These are phyloP conservation scores for Sambucus nigra DNA, from an alignment of 129 eudicot species.

Conservation along the genomic window DNA sequence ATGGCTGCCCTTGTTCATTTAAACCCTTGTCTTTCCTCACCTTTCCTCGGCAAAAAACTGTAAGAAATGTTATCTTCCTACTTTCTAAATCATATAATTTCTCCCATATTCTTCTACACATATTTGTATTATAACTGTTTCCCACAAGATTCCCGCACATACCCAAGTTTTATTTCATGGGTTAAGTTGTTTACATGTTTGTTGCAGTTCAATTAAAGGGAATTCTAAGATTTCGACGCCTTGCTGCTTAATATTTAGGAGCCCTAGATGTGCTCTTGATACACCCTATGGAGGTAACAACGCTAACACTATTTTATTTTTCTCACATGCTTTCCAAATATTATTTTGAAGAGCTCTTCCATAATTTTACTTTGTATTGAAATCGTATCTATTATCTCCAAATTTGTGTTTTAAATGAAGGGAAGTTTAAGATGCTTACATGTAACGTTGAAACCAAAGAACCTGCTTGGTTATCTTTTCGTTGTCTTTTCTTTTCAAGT, in stretches of 20 bases:
- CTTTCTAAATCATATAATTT: neutral
- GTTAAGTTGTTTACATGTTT: neutral
- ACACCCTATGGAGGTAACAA: conserved; percentile 56
- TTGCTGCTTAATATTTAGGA: conserved; percentile 17
- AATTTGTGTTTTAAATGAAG: too few species aligned
- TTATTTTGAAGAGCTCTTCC: too few species aligned
- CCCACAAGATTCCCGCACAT: neutral
- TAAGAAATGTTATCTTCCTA: conserved; percentile 18
- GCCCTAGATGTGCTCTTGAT: conserved; percentile 62
- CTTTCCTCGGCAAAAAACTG: conserved; percentile 54
- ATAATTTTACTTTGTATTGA: too few species aligned
- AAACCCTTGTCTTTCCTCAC: conserved; percentile 33
- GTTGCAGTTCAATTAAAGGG: conserved; percentile 25
- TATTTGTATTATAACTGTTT: neutral
- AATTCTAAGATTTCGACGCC: conserved; percentile 24
- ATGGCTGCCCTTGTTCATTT: conserved; percentile 54
- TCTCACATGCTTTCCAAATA: neutral
- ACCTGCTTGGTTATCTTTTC: too few species aligned
- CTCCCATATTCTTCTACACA: neutral
- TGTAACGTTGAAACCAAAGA: too few species aligned
- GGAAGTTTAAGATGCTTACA: too few species aligned
- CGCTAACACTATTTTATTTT: neutral
- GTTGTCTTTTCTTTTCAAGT: too few species aligned
- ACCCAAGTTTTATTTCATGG: neutral
- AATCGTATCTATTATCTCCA: too few species aligned